Conservation (phyloP, 2,329 filamentous ascomycete species). For the Penicillium concentricum region DNA sequence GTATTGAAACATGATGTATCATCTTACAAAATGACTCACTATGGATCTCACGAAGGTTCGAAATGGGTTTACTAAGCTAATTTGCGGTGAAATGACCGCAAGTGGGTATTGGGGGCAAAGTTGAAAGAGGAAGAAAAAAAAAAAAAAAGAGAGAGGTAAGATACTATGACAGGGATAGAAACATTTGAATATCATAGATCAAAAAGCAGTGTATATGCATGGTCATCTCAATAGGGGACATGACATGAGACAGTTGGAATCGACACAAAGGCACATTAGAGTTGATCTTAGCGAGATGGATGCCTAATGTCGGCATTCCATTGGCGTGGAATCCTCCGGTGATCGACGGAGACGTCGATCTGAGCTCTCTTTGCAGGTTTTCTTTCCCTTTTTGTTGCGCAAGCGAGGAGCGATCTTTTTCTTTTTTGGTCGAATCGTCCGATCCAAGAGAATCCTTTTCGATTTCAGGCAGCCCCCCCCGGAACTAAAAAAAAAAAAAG, state of each 20-base stretch:
- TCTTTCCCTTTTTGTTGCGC: background rate
- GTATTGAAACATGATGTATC: slow-evolving; percentile 6
- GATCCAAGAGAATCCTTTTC: slow-evolving; percentile 13
- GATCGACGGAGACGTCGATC: slow-evolving; percentile 37
- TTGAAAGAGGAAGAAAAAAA: background rate
- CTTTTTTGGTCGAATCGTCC: slow-evolving; percentile 10
- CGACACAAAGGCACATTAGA: slow-evolving; percentile 15
- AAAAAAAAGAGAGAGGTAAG: background rate
- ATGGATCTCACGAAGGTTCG: too few species aligned
- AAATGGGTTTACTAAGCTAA: too few species aligned
- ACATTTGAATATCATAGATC: too few species aligned
- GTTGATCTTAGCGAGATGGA: slow-evolving; percentile 22
- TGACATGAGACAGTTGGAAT: background rate
- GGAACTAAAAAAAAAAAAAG: background rate
- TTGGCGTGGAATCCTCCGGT: slow-evolving; percentile 33
- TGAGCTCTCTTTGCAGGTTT: slow-evolving; percentile 15
- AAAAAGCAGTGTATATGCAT: background rate
- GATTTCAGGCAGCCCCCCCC: background rate
- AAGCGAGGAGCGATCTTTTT: slow-evolving; percentile 11
- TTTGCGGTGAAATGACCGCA: background rate
- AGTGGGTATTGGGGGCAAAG: background rate
- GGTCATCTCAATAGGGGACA: background rate
- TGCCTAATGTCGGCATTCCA: slow-evolving; percentile 27
- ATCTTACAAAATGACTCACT: background rate
- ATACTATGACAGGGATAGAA: background rate